Evolutionary conservation across 306 rosid species (phyloP), one percentile per base, ranked within the genome.

Genomic region (Ormosia emarginata): DNA sequence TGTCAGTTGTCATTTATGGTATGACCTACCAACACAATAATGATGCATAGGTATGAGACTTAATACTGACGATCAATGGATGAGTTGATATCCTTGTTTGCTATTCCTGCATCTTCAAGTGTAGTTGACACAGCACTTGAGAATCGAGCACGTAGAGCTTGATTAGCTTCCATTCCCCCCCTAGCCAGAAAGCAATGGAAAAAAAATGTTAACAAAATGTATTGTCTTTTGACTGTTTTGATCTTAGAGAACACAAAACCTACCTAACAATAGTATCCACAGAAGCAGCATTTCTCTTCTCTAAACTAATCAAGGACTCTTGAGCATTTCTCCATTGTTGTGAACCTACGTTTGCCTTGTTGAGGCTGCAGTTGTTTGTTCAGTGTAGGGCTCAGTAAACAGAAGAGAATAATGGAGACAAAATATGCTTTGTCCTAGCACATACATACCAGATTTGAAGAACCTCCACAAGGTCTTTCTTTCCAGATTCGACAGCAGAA

Each of bases 321-420:
- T 96, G 94, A 82, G 99, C 99, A 52, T 85, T 91, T 79, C 79
- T 91, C 99, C 99, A 96, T 86, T 96, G 99, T 82, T 91, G 92
- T 52, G 93, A 87, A 74, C 99, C 99, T 77, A 88, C 88, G 43
- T 91, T 79, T 56, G 98, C 94, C 90, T 96, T 92, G 78, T 86
- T 88, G 86, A 96, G 85, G 83, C 99, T 96, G 92, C 89, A 83
- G 47, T 74, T 44, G 67, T 66, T 59, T 62, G 50, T 58, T 75
- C 69, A 37, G 74, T 5, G 50, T 67, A 46, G 36, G 86, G 84
- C 59, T 67, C 71, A 58, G 65, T 79, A 36, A 74, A 81, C 61
- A 50, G 12, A 52, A 56, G 10, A 36, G 70, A 80, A 55, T 79
- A 58, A 67, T 65, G 17, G 30, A 40, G 59, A 69, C 55, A 84